phyloP scores from a whole-genome alignment of 305 asterid genomes.

The Salvia sclarea region DNA sequence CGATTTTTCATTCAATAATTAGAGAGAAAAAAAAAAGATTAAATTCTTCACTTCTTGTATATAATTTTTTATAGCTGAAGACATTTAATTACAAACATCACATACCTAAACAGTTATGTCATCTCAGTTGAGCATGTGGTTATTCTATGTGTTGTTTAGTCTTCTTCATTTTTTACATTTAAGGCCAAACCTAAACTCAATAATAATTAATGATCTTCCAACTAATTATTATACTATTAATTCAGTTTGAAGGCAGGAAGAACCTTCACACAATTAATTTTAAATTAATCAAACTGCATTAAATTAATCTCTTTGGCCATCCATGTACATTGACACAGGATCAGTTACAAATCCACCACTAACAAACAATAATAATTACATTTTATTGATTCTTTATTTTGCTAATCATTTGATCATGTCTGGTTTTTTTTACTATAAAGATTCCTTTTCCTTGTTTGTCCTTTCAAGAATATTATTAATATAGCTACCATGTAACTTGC shows the following conservation, averaged over 20 bases:
- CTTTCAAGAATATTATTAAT: neutral
- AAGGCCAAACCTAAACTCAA: too few relatives aligned
- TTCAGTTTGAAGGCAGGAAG: constrained; percentile 27
- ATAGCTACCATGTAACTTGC: constrained; percentile 23
- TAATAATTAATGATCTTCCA: too few relatives aligned
- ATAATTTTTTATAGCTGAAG: too few relatives aligned
- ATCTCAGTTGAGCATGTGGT: too few relatives aligned
- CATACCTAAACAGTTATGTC: too few relatives aligned
- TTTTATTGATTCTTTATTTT: constrained; percentile 21
- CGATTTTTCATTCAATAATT: too few relatives aligned
- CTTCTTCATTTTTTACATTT: too few relatives aligned
- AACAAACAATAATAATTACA: constrained; percentile 21
- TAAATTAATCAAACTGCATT: constrained; percentile 19
- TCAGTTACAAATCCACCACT: constrained; percentile 46
- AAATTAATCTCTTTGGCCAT: constrained; percentile 29
- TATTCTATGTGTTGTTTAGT: too few relatives aligned
- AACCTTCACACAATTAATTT: constrained; percentile 33
- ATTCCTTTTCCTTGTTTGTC: constrained; percentile 28
- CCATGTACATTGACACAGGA: constrained; percentile 25
- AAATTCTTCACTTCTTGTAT: too few relatives aligned
- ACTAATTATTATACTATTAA: constrained; percentile 6
- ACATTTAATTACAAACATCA: too few relatives aligned
- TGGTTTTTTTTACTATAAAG: constrained; percentile 45
- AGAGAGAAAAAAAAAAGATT: too few relatives aligned
- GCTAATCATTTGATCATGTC: constrained; percentile 48